Evolutionary conservation across 1,284 basidiomycete genomes (phyloP), one percentile per base, ranked within the genome.

Genomic region (Malassezia pachydermatis): DNA sequence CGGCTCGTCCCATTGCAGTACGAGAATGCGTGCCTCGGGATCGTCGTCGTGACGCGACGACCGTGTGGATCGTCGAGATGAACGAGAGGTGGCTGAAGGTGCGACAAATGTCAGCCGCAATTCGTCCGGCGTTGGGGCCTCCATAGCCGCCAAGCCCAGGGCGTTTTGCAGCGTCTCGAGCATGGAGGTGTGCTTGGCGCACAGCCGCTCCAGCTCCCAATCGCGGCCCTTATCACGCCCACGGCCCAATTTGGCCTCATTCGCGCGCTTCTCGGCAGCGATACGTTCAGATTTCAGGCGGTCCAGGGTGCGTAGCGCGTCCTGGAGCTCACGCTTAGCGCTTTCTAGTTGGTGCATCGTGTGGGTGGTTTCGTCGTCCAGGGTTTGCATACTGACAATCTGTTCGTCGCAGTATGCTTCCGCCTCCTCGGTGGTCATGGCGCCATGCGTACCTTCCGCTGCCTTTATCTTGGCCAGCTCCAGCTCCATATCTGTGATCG

Each of bases 401-500:
- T 57, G 63, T 4, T 48, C 50, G 35, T 65, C 63, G 30, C 56
- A 58, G 32, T 54, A 51, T 13, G 57, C 57, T 37, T 63, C 63
- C 0, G 61, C 61, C 38, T 65, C 63, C 20, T 24, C 48, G 5
- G 61, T 59, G 13, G 63, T 65, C 44, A 65, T 29, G 0, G 59
- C 48, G 9, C 61, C 59, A 5, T 64, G 58, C 8, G 53, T 42
- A 17, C 58, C 59, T 20, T 60, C 62, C 22, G 58, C 58, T 1
- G 60, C 62, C 13, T 59, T 56, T 27, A 57, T 64, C 48, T 60
- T 60, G 33, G 62, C 62, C 13, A 65, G 41, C 54, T 62, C 62
- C 4, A 65, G 55, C 51, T 65, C 62, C 62, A 65, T 62, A 30
- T 65, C 62, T 13, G 53, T 57, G 22, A 65, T 65, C 42, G 56